Conservation (phyloP, 345 rosid genomes). For the Zanthoxylum bungeanum region DNA sequence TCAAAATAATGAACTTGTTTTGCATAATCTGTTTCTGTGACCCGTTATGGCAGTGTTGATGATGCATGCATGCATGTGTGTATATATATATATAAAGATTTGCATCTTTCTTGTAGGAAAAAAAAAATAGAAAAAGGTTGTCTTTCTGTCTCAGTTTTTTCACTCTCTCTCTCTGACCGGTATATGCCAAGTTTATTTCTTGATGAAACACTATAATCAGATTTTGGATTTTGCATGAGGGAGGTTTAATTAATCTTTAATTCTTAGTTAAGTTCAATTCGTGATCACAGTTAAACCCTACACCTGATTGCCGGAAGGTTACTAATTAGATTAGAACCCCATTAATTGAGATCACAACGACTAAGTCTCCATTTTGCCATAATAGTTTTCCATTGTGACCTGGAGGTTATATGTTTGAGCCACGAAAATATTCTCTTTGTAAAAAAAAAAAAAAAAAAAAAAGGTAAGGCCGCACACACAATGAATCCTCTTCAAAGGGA, state of each 20-base stretch:
- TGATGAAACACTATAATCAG: not conserved
- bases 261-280: not conserved
- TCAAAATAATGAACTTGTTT: not conserved
- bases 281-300: not conserved
- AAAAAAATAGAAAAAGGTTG: not conserved
- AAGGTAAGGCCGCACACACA: no score
- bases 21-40: not conserved
- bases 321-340: not conserved
- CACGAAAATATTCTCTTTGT: no score
- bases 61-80: no score
- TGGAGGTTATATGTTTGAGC: no score
- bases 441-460: no score
- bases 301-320: not conserved
- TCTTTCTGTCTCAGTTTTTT: not conserved
- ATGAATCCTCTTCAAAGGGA: no score
- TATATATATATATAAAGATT: not conserved
- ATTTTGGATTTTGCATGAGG: not conserved
- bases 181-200: not conserved
- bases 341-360: not conserved
- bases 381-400: no score
- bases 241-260: not conserved
- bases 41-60: conserved; percentile 70
- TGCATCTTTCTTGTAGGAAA: not conserved
- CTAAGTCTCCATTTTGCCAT: not conserved
- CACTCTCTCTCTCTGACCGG: not conserved